A percentile compares a stretch with the other conserved stretches of the same genome.
phyloP scores from a whole-genome alignment of 2,329 filamentous ascomycete genomes.

The Monosporascus sp. region DNA sequence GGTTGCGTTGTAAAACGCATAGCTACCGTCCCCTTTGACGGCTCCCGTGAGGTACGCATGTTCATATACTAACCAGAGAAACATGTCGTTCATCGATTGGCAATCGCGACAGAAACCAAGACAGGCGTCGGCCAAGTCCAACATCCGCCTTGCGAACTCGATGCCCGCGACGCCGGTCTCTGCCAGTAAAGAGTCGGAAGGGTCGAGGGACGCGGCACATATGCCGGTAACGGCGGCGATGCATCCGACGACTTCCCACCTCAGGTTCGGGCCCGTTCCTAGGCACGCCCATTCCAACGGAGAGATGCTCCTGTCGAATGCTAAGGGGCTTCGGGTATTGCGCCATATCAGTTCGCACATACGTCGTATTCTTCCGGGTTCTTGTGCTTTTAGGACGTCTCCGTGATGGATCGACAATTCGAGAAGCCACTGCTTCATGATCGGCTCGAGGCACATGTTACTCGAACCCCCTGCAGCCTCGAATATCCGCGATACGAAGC shows the following conservation, averaged over 20 bases:
- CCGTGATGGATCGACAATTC: conserved; percentile 23
- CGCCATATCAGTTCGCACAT: conserved; percentile 29
- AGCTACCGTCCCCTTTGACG: conserved; percentile 25
- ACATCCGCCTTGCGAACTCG: conserved; percentile 23
- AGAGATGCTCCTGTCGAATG: conserved; percentile 22
- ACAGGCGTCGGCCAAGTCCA: conserved; percentile 22
- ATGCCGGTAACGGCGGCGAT: conserved; percentile 25
- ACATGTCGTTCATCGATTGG: conserved; percentile 26
- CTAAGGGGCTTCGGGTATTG: conserved; percentile 25
- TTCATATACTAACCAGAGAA: conserved; percentile 27
- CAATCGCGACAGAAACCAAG: conserved; percentile 19
- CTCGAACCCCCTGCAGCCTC: conserved; percentile 23
- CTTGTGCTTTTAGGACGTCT: conserved; percentile 23
- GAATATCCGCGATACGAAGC: conserved; percentile 23
- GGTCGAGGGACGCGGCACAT: conserved; percentile 20
- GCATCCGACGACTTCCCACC: conserved; percentile 31
- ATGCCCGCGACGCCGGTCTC: conserved; percentile 21
- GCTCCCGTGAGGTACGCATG: conserved; percentile 15
- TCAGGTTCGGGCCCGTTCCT: conserved; percentile 24
- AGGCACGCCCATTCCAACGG: conserved; percentile 22
- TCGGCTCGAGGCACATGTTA: conserved; percentile 20
- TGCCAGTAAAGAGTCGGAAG: conserved; percentile 20
- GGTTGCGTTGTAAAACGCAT: conserved; percentile 22
- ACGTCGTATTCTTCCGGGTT: conserved; percentile 26
- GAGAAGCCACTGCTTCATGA: conserved; percentile 29